Evolutionary conservation across 2,329 filamentous ascomycete species (phyloP), one percentile per base, ranked within the genome.

Genomic region (Alternaria ethzedia): DNA sequence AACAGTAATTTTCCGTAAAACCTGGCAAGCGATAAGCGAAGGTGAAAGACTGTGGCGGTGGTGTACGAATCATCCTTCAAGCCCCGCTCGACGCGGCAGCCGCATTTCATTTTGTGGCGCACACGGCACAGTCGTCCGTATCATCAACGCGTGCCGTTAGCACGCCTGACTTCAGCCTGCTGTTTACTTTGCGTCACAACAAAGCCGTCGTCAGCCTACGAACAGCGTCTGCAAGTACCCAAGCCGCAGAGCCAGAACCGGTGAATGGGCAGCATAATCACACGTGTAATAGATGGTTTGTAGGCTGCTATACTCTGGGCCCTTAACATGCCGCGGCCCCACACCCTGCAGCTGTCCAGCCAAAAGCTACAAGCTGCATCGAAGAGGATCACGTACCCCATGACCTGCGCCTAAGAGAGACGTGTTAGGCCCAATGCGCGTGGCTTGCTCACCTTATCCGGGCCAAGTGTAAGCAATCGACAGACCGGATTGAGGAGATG

Each of bases 101-200:
- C 28, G 17, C 45, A 21, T 26, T 54, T 44, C 15, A 58, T 46
- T 26, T 56, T 46, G 57, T 54, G 57, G 50, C 50, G 57, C 43
- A 54, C 43, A 54, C 43, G 28, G 57, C 57, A 59, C 49, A 30
- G 20, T 30, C n/a, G 44, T 15, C 57, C 50, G 49, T 52, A 36
- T 15, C 20, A 36, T 32, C 20, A 25, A 36, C 20, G 20, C 26
- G 49, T 36, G 49, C 20, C 49, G 49, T 25, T 52, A 30, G 49
- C 30, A 52, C 49, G 20, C 49, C 49, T 36, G 9, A 41, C 13
- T 36, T 10, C 20, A 20, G 20, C 15, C n/a, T 36, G 28, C 28
- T 36, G 49, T 36, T 36, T 12, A 52, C 12, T 32, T 6, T 12
- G 20, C 49, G 30, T 41, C 20, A 25, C 9, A 11, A 36, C 20